Conservation (phyloP, 352 stramenopile species). For the Achlya hypogyna region DNA sequence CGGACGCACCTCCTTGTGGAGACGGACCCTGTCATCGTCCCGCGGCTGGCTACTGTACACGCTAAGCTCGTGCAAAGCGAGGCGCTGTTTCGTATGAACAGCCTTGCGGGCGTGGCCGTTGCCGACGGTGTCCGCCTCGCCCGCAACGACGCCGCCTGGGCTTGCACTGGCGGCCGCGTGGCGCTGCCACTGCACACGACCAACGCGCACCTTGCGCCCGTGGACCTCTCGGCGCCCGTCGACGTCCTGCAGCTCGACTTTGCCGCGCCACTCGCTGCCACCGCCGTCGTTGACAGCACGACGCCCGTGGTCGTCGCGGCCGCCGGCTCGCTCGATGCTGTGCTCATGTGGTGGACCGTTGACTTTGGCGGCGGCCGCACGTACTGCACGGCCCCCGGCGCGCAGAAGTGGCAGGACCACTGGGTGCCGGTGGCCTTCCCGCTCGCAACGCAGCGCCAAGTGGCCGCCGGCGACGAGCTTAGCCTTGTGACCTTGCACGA, state of each 20-base stretch:
- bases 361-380: slow-evolving; percentile 46
- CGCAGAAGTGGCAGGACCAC: slow-evolving; percentile 77
- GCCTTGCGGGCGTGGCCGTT: slow-evolving; percentile 29
- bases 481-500: slow-evolving; percentile 53
- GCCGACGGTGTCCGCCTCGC: slow-evolving; percentile 33
- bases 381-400: slow-evolving; percentile 55
- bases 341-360: slow-evolving; percentile 78
- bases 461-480: slow-evolving; percentile 25
- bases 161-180: slow-evolving; percentile 51
- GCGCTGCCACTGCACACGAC: slow-evolving; percentile 57
- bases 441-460: slow-evolving; percentile 28
- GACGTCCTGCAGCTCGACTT: slow-evolving; percentile 64
- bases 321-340: slow-evolving; percentile 39
- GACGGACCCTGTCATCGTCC: slow-evolving; percentile 48
- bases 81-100: slow-evolving; percentile 60
- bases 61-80: slow-evolving; percentile 62
- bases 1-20: slow-evolving; percentile 46
- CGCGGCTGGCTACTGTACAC: slow-evolving; percentile 52
- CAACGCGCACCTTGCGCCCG: slow-evolving; percentile 30
- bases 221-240: slow-evolving; percentile 32
- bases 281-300: slow-evolving; percentile 26
- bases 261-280: slow-evolving; percentile 26
- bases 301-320: slow-evolving; percentile 23
- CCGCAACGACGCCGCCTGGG: slow-evolving; percentile 43
- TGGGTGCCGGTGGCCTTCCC: slow-evolving; percentile 76